Percentiles rank a stretch among this genome's conserved stretches.
phyloP scores from a whole-genome alignment of 306 rosid genomes.

The Datisca glomerata region DNA sequence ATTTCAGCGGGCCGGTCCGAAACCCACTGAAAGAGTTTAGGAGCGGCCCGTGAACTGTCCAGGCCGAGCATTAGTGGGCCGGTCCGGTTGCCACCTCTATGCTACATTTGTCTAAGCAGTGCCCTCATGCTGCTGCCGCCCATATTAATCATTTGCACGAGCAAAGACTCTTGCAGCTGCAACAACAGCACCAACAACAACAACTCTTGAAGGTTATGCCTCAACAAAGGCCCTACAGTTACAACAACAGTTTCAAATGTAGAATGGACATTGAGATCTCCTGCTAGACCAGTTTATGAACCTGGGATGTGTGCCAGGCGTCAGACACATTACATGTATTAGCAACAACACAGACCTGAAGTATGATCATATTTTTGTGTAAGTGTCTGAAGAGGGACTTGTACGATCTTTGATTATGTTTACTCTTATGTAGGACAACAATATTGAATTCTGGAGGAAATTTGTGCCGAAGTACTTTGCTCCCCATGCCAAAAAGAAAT shows the following conservation, averaged over 20 bases:
- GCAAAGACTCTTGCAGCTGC: slow-evolving; percentile 66
- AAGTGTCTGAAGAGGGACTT: too few relatives aligned
- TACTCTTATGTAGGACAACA: slow-evolving; percentile 57
- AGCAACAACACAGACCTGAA: slow-evolving; percentile 90
- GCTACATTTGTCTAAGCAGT: slow-evolving; percentile 77
- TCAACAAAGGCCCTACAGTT: slow-evolving; percentile 70
- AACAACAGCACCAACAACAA: slow-evolving; percentile 84
- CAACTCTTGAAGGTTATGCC: slow-evolving; percentile 80
- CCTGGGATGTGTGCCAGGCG: slow-evolving; percentile 98
- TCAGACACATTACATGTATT: slow-evolving; percentile 87
- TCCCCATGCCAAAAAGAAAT: slow-evolving; percentile 92
- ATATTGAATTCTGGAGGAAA: slow-evolving; percentile 95
- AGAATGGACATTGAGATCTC: slow-evolving; percentile 64
- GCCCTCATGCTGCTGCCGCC: slow-evolving; percentile 83
- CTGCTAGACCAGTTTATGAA: slow-evolving; percentile 72
- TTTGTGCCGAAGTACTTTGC: slow-evolving; percentile 91
- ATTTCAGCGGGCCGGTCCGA: too few relatives aligned
- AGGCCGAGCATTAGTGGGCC: too few relatives aligned
- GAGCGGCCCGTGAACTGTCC: too few relatives aligned
- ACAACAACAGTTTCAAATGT: slow-evolving; percentile 81
- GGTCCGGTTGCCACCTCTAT: too few relatives aligned
- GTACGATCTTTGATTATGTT: slow-evolving; percentile 9
- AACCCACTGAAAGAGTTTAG: too few relatives aligned
- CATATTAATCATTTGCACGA: slow-evolving; percentile 76
- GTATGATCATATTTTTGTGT: slow-evolving; percentile 29